A percentile compares a stretch with the other conserved stretches of the same genome.
phyloP scores from a whole-genome alignment of 2,329 filamentous ascomycete species.

The Colletotrichum neosansevieriae region DNA sequence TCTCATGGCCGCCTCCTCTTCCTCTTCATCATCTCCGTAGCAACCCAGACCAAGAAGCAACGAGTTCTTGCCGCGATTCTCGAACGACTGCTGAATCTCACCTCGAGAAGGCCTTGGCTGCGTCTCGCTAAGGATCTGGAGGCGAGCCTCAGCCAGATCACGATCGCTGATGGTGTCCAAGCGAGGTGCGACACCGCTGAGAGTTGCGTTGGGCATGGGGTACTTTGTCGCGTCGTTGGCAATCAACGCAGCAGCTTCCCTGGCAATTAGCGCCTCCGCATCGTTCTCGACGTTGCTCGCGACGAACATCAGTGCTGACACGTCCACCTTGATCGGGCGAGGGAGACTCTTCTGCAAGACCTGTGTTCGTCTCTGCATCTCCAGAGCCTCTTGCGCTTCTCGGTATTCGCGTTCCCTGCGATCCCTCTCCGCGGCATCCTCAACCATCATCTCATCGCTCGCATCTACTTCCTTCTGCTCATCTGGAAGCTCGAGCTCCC shows the following conservation, averaged over 20 bases:
- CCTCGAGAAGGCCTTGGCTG: constrained; percentile 62
- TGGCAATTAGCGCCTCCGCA: constrained; percentile 76
- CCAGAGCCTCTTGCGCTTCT: constrained; percentile 79
- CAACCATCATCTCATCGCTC: constrained; percentile 63
- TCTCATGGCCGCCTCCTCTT: constrained; percentile 72
- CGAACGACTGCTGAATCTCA: constrained; percentile 66
- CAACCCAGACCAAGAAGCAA: constrained; percentile 84
- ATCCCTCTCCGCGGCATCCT: constrained; percentile 79
- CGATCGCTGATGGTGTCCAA: constrained; percentile 77
- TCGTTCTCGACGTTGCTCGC: constrained; percentile 73
- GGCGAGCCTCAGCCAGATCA: constrained; percentile 78
- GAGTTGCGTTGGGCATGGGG: constrained; percentile 75
- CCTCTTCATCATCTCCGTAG: constrained; percentile 81
- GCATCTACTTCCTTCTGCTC: constrained; percentile 73
- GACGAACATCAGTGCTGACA: constrained; percentile 71
- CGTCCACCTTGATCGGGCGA: constrained; percentile 78
- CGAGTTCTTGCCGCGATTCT: constrained; percentile 64
- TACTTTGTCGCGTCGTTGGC: constrained; percentile 84
- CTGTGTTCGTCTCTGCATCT: constrained; percentile 87
- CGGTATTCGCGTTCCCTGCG: constrained; percentile 79
- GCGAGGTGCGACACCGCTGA: constrained; percentile 70
- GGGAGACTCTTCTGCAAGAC: constrained; percentile 90
- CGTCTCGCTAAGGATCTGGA: constrained; percentile 80
- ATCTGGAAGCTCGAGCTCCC: constrained; percentile 92
- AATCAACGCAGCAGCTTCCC: constrained; percentile 83